These are phyloP conservation scores for Penicillium sp. DNA, from an alignment of 2,329 filamentous ascomycete species.

Conservation along the genomic window DNA sequence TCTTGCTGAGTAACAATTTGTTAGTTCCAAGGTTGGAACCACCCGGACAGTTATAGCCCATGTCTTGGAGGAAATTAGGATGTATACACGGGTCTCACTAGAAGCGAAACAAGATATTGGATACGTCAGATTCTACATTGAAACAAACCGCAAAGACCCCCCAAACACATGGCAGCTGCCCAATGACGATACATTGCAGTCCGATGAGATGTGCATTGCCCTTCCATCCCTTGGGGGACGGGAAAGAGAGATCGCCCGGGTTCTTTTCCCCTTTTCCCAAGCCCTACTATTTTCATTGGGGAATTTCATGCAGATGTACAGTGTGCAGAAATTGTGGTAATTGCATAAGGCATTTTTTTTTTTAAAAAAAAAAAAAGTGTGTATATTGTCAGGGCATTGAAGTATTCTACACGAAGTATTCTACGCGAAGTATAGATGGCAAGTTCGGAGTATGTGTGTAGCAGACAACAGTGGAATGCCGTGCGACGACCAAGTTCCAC, in stretches of 20 bases:
- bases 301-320: not conserved
- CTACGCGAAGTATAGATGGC: not conserved
- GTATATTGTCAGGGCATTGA: too few species aligned
- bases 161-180: not conserved
- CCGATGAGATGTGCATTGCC: not conserved
- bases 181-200: slow-evolving; percentile 3
- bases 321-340: too few species aligned
- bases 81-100: slow-evolving; percentile 19
- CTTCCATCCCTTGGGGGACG: slow-evolving; percentile 5
- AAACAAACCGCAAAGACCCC: not conserved
- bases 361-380: too few species aligned
- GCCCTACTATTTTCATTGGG: not conserved
- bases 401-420: too few species aligned
- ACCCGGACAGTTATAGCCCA: not conserved
- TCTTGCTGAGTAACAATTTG: too few species aligned
- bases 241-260: slow-evolving; percentile 15
- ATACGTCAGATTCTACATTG: slow-evolving; percentile 4
- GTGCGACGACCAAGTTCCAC: slow-evolving; percentile 7
- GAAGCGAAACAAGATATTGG: not conserved
- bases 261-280: slow-evolving; percentile 13
- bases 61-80: slow-evolving; percentile 18
- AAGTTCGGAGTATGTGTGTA: slow-evolving; percentile 16
- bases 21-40: not conserved
- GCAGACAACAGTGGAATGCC: slow-evolving; percentile 21
- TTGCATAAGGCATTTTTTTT: too few species aligned